A percentile compares a stretch with the other conserved stretches of the same genome.
Evolutionary conservation across 208 protist species (phyloP).

Genomic region (Trypanosoma avium): DNA sequence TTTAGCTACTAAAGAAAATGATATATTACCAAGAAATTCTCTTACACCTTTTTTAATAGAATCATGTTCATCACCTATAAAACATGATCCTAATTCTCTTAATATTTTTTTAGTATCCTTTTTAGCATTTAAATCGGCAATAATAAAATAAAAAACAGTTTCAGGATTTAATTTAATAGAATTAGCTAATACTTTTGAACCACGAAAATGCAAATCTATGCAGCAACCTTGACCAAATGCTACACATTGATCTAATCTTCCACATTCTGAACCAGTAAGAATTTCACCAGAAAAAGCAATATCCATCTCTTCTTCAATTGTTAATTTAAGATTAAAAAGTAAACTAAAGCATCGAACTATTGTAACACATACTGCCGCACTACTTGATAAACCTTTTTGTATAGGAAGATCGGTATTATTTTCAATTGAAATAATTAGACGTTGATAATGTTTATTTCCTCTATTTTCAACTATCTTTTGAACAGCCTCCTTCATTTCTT

Average conservation of each 20-base stretch:
- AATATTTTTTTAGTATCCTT: slow-evolving; percentile 43
- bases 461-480: no score
- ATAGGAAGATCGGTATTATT: slow-evolving; percentile 25
- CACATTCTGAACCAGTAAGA: slow-evolving; percentile 36
- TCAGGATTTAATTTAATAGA: background rate
- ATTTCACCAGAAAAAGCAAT: slow-evolving; percentile 43
- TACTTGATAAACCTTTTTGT: slow-evolving; percentile 37
- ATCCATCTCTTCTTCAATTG: slow-evolving; percentile 38
- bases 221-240: slow-evolving; percentile 28
- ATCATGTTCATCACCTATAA: background rate
- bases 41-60: slow-evolving; percentile 7
- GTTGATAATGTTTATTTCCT: no score
- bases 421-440: background rate
- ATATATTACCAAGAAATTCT: slow-evolving; percentile 20
- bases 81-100: slow-evolving; percentile 17
- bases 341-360: slow-evolving; percentile 33
- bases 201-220: background rate
- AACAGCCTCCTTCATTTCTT: slow-evolving; percentile 11
- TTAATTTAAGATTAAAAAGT: background rate
- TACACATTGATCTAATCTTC: slow-evolving; percentile 45
- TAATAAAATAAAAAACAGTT: slow-evolving; percentile 27
- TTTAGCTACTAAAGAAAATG: background rate
- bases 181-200: background rate
- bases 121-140: slow-evolving; percentile 31
- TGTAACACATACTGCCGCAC: slow-evolving; percentile 40